Evolutionary conservation across 257 asterid species (phyloP), one percentile per base, ranked within the genome.

Genomic region (Nicotiana attenuata): DNA sequence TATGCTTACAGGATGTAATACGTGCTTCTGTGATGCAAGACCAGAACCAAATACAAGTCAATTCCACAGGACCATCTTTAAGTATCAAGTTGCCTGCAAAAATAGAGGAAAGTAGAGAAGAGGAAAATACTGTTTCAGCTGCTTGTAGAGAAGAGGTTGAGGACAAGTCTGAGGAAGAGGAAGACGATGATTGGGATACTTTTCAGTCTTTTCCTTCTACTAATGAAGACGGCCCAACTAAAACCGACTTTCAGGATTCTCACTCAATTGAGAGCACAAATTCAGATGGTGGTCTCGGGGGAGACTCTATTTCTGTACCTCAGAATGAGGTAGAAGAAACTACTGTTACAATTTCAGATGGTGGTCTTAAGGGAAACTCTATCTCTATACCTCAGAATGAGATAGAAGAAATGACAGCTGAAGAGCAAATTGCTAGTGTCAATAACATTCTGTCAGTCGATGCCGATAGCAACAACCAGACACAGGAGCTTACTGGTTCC

Each of bases 121-220:
- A 76, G 81, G 88, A 82, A 75, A 87, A 33, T 56, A 33, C 87
- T 66, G 82, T 77, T 82, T 88, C 93, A 68, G 64, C 85, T 73
- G 82, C 83, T 45, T 85, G 87, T 28, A 86, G 88, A 81, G 85
- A 67, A 50, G 92, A 88, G 76, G 76, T 86, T 82, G 86, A 83
- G 61, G 86, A 88, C 83, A 83, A 50, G 29, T 76, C 55, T 10
- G 91, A 87, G 66, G 94, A 90, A 24, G 93, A 87, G 22, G 93
- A 91, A 1, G 97, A 94, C 0, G 97, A 93, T 52, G 99, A 96
- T 83, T 96, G 99, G 99, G 99, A 96, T 82, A 91, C 95, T 83
- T 96, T 94, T 88, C 99, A 96, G 88, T 96, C 99, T 31, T 94
- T 96, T 88, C 93, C 99, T 65, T 85, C 96, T 16, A 86, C 68